Percentiles rank a stretch among this genome's conserved stretches.
Evolutionary conservation across 805 yeast species (phyloP).

Genomic region (Ogataea nakhonphanomensis): DNA sequence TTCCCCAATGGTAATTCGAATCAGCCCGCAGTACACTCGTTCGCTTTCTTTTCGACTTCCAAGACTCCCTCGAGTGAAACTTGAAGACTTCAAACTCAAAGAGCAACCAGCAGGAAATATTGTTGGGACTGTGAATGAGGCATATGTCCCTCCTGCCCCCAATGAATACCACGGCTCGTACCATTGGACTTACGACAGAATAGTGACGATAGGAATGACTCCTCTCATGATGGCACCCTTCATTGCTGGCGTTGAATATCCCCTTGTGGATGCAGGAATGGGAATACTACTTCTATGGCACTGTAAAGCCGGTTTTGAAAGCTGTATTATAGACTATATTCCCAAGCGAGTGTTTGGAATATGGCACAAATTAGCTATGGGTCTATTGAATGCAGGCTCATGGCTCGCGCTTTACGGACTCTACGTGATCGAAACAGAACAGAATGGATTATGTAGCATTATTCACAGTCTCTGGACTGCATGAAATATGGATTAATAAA

Average conservation of each 20-base stretch:
- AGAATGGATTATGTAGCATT: constrained; percentile 73
- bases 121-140: constrained; percentile 92
- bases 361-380: constrained; percentile 67
- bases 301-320: constrained; percentile 79
- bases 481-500: constrained; percentile 12
- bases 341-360: constrained; percentile 82
- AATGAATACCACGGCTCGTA: constrained; percentile 72
- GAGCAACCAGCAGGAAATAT: constrained; percentile 89
- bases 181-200: constrained; percentile 91
- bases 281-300: constrained; percentile 69
- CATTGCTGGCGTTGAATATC: constrained; percentile 63
- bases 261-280: constrained; percentile 72
- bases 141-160: constrained; percentile 63
- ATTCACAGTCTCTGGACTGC: constrained; percentile 56
- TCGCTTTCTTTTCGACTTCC: constrained; percentile 23
- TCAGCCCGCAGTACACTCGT: constrained; percentile 5
- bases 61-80: constrained; percentile 9
- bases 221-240: constrained; percentile 79
- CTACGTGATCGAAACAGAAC: constrained; percentile 75
- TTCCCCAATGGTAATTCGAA: constrained; percentile 4
- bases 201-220: constrained; percentile 63
- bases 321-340: constrained; percentile 91
- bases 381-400: constrained; percentile 69
- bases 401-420: constrained; percentile 71
- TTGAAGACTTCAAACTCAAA: constrained; percentile 44